A percentile compares a stretch with the other conserved stretches of the same genome.
phyloP scores from a whole-genome alignment of 2,329 filamentous ascomycete species.

The Neofusicoccum parvum region DNA sequence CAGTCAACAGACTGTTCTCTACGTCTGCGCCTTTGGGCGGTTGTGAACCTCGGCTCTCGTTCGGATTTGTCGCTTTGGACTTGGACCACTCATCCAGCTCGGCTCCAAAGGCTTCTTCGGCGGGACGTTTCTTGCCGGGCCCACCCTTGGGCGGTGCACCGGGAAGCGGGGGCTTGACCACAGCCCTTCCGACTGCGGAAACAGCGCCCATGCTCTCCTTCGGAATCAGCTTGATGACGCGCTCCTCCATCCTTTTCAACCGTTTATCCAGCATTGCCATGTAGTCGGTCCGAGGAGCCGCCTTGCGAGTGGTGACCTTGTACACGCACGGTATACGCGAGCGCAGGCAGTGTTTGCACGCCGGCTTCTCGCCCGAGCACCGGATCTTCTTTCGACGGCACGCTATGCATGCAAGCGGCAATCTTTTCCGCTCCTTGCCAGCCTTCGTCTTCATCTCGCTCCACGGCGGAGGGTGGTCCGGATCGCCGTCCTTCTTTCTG shows the following conservation, averaged over 20 bases:
- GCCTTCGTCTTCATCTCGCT: slow-evolving; percentile 64
- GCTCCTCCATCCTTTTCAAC: slow-evolving; percentile 94
- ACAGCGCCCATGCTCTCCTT: slow-evolving; percentile 76
- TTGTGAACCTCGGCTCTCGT: slow-evolving; percentile 35
- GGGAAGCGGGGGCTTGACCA: slow-evolving; percentile 77
- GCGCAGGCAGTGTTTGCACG: slow-evolving; percentile 92
- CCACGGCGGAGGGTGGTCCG: slow-evolving; percentile 47
- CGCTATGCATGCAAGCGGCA: slow-evolving; percentile 92
- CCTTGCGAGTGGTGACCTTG: slow-evolving; percentile 93
- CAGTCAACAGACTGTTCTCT: slow-evolving; percentile 74
- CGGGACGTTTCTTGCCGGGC: slow-evolving; percentile 73
- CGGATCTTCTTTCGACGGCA: slow-evolving; percentile 97
- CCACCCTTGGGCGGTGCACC: slow-evolving; percentile 59
- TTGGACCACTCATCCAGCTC: slow-evolving; percentile 83
- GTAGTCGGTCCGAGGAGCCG: slow-evolving; percentile 92
- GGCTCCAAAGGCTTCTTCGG: slow-evolving; percentile 83
- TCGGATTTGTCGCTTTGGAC: slow-evolving; percentile 54
- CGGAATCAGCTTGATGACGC: slow-evolving; percentile 92
- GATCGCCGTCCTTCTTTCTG: slow-evolving; percentile 27
- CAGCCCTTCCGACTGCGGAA: slow-evolving; percentile 71
- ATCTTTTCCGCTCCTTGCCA: slow-evolving; percentile 89
- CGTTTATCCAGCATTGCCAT: slow-evolving; percentile 99
- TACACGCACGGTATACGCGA: slow-evolving; percentile 96
- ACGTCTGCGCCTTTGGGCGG: slow-evolving; percentile 62
- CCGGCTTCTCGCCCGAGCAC: slow-evolving; percentile 95